phyloP scores from a whole-genome alignment of 257 asterid genomes.

The Solanum commersonii region DNA sequence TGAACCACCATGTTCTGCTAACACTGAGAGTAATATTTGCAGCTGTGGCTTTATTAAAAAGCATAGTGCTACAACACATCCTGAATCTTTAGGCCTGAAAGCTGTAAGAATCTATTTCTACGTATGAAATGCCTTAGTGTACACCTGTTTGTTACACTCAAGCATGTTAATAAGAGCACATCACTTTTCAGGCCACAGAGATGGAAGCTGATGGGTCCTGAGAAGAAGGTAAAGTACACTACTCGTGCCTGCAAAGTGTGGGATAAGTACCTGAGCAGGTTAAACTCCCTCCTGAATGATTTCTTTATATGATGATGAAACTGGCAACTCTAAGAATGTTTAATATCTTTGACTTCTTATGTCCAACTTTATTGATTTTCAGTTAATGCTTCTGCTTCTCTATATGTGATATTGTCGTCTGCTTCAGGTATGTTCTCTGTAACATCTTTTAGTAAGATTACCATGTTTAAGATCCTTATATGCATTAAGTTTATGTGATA shows the following conservation, averaged over 20 bases:
- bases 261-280: conserved; percentile 90
- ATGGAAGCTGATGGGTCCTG: conserved; percentile 86
- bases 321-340: not conserved
- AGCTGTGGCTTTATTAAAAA: conserved; percentile 93
- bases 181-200: conserved; percentile 69
- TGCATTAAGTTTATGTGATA: not conserved
- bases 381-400: not conserved
- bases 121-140: not conserved
- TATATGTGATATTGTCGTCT: not conserved
- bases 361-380: not conserved
- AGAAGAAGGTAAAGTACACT: conserved; percentile 84
- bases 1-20: not conserved
- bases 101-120: conserved; percentile 38
- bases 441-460: not conserved
- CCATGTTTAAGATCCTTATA: not conserved
- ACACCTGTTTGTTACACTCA: not conserved
- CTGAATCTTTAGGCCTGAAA: conserved; percentile 89
- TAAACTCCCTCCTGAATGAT: not conserved
- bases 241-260: conserved; percentile 92
- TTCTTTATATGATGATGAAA: not conserved
- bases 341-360: not conserved
- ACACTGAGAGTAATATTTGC: conserved; percentile 6
- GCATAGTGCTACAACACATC: conserved; percentile 86
- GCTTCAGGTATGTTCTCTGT: not conserved
- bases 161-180: not conserved